Evolutionary conservation across 352 stramenopile genomes (phyloP).

Genomic region (Phytophthora rubi): DNA sequence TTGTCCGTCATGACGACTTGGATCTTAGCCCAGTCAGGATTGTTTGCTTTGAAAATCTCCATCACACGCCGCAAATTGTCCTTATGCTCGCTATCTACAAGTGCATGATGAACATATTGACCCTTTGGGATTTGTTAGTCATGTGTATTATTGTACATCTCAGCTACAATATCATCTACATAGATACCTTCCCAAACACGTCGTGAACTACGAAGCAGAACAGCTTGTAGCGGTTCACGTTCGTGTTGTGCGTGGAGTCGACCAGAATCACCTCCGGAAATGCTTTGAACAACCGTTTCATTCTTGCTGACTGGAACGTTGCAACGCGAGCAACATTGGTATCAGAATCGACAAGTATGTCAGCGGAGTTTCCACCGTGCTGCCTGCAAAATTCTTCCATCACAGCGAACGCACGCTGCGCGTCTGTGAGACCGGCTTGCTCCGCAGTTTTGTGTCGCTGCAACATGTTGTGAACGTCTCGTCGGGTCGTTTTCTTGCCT

Average conservation of each 20-base stretch:
- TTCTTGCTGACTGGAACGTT: slow-evolving; percentile 12
- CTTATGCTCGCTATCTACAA: slow-evolving; percentile 22
- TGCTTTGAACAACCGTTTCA: slow-evolving; percentile 9
- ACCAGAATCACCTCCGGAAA: slow-evolving; percentile 17
- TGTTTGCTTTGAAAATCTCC: slow-evolving; percentile 22
- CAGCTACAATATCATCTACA: neutral
- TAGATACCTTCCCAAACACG: slow-evolving; percentile 7
- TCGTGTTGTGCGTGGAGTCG: slow-evolving; percentile 21
- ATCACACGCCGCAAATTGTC: slow-evolving; percentile 3
- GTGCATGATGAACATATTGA: slow-evolving; percentile 21
- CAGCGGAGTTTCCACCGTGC: slow-evolving; percentile 1
- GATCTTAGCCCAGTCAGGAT: neutral
- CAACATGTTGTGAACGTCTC: slow-evolving; percentile 21
- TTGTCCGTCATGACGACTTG: slow-evolving; percentile 14
- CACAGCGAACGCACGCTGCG: slow-evolving; percentile 4
- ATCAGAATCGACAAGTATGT: neutral
- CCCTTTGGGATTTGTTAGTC: neutral
- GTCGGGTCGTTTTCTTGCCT: slow-evolving; percentile 2
- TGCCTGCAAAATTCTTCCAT: slow-evolving; percentile 11
- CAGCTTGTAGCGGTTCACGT: slow-evolving; percentile 22
- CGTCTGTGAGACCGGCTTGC: neutral
- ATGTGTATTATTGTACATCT: slow-evolving; percentile 2
- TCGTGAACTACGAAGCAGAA: slow-evolving; percentile 24
- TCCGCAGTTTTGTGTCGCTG: neutral
- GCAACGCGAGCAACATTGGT: neutral